phyloP scores from a whole-genome alignment of 345 rosid genomes.

The Erucastrum elatum region DNA sequence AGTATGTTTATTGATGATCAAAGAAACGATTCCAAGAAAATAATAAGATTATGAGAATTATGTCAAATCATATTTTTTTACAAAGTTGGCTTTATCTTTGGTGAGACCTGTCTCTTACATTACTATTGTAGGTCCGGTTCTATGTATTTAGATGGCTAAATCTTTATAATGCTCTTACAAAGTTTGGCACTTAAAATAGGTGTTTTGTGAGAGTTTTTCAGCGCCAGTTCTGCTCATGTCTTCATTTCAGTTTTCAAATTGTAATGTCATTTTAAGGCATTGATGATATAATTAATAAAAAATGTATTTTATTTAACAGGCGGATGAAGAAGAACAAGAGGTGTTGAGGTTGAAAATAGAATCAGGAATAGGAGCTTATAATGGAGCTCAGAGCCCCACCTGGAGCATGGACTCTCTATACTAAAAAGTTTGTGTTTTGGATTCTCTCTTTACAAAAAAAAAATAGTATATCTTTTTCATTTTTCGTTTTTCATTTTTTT shows the following conservation, averaged over 20 bases:
- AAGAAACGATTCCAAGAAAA: no score
- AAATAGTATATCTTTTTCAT: background rate
- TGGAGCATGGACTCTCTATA: constrained; percentile 47
- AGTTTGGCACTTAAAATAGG: background rate
- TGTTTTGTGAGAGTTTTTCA: background rate
- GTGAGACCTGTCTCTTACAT: constrained; percentile 5
- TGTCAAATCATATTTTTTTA: no score
- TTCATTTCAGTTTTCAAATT: background rate
- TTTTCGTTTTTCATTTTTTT: background rate
- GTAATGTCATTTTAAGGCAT: background rate
- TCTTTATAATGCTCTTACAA: background rate
- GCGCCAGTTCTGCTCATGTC: background rate
- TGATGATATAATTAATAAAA: background rate
- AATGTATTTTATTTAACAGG: constrained; percentile 39
- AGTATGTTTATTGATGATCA: no score
- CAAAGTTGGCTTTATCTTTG: background rate
- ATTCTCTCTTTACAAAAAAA: constrained; percentile 11
- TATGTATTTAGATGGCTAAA: no score
- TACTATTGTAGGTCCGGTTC: background rate
- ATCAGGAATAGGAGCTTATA: constrained; percentile 61
- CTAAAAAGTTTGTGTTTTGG: background rate
- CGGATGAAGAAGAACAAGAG: constrained; percentile 68
- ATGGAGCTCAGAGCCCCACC: constrained; percentile 57
- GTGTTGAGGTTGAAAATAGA: constrained; percentile 49
- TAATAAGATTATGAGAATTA: no score